phyloP scores from a whole-genome alignment of 495 filamentous ascomycete genomes.

The Penicillium fimorum region DNA sequence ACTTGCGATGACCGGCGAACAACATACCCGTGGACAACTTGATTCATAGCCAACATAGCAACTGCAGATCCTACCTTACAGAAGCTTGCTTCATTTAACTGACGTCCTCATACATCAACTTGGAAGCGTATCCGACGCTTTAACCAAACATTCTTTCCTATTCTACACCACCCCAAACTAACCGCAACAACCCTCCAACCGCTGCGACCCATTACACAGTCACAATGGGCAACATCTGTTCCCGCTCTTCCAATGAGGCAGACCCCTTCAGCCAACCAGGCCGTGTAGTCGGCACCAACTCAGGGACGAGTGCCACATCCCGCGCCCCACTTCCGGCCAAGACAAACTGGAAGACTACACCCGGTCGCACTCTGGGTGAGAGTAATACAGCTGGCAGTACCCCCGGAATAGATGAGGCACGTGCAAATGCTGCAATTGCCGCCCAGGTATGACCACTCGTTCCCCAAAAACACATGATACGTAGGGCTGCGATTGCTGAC shows the following conservation, averaged over 20 bases:
- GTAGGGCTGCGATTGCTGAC: neutral
- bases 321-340: conserved; percentile 43
- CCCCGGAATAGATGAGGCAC: conserved; percentile 45
- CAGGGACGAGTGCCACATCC: conserved; percentile 21
- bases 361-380: conserved; percentile 56
- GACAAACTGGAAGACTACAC: conserved; percentile 43
- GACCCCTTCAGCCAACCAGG: conserved; percentile 60
- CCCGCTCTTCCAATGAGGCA: conserved; percentile 56
- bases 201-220: neutral
- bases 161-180: neutral
- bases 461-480: neutral
- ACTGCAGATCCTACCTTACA: neutral
- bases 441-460: conserved; percentile 54
- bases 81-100: neutral
- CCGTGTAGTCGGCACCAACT: conserved; percentile 51
- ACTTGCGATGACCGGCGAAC: neutral
- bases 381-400: conserved; percentile 20
- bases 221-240: conserved; percentile 74
- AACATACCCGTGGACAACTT: neutral
- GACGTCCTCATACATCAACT: neutral
- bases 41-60: neutral
- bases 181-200: conserved; percentile 2
- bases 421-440: conserved; percentile 60
- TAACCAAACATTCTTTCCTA: neutral
- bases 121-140: neutral